phyloP scores from a whole-genome alignment of 768 basidiomycete genomes.

The Pleurotus sapidus region DNA sequence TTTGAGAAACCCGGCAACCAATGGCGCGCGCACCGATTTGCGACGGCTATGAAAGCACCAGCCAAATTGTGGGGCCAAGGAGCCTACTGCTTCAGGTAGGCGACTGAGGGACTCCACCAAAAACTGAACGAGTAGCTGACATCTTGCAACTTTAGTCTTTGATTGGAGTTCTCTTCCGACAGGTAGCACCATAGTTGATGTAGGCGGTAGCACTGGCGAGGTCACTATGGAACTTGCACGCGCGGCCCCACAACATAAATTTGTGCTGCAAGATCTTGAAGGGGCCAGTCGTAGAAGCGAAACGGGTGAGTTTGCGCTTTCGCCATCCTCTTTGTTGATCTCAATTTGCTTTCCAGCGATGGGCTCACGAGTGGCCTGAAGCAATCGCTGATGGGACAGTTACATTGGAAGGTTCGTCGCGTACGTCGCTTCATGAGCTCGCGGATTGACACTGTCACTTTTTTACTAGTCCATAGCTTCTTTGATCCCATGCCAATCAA shows the following conservation, averaged over 20 bases:
- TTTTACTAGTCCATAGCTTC: slow-evolving; percentile 30
- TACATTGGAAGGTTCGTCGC: slow-evolving; percentile 15
- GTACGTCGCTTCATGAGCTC: background rate
- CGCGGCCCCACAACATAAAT: slow-evolving; percentile 15
- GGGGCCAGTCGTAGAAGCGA: slow-evolving; percentile 14
- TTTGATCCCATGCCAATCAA: slow-evolving; percentile 31
- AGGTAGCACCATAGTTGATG: slow-evolving; percentile 24
- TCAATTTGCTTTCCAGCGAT: slow-evolving; percentile 3
- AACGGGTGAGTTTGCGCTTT: background rate
- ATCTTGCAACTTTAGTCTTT: slow-evolving; percentile 12
- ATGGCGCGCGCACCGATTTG: slow-evolving; percentile 22
- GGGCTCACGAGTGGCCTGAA: slow-evolving; percentile 11
- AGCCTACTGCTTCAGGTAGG: background rate
- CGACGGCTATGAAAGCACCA: slow-evolving; percentile 26
- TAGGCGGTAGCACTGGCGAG: slow-evolving; percentile 25
- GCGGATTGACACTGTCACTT: background rate
- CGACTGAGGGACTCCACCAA: background rate
- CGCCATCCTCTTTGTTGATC: too few relatives aligned
- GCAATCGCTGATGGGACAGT: slow-evolving; percentile 14
- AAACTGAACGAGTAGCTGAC: background rate
- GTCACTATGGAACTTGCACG: slow-evolving; percentile 19
- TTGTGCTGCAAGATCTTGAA: slow-evolving; percentile 24
- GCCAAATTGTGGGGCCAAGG: background rate
- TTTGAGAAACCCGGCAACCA: slow-evolving; percentile 19
- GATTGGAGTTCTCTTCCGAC: slow-evolving; percentile 20